Conservation (phyloP, 148 eudicot species). For the Amaranthus cruentus region DNA sequence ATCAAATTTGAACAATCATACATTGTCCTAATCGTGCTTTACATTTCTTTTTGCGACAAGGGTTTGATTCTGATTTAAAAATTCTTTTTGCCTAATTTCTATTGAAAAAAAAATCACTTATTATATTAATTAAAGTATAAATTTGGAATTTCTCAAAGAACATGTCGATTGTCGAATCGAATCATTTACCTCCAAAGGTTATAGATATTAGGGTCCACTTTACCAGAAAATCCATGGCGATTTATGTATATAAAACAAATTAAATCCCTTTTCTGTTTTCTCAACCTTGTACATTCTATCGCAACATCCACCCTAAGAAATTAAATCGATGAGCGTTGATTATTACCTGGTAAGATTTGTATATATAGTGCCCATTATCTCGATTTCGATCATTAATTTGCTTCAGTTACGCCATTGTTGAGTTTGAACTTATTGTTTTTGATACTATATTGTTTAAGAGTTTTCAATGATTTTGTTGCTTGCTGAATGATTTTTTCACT, state of each 20-base stretch:
- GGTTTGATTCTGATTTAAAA: too few species aligned
- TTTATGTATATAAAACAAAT: not conserved
- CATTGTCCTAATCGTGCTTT: too few species aligned
- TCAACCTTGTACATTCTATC: too few species aligned
- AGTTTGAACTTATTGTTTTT: not conserved
- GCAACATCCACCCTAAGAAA: too few species aligned
- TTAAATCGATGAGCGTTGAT: not conserved
- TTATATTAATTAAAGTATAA: too few species aligned
- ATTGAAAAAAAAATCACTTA: too few species aligned
- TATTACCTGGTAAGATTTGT: not conserved
- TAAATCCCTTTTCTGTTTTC: not conserved
- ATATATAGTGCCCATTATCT: too few species aligned
- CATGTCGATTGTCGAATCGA: not conserved
- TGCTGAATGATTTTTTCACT: not conserved
- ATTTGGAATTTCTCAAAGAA: too few species aligned
- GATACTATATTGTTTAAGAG: not conserved
- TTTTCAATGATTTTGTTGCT: not conserved
- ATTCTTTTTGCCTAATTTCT: too few species aligned
- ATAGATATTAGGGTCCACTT: slow-evolving; percentile 23
- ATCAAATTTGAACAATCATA: too few species aligned
- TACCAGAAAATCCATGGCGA: not conserved
- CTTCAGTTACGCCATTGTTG: not conserved
- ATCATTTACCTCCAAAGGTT: slow-evolving; percentile 21
- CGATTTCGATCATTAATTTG: not conserved
- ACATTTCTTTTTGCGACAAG: too few species aligned